Conservation (phyloP, 1,284 basidiomycete species). For the Ganoderma lucidum region DNA sequence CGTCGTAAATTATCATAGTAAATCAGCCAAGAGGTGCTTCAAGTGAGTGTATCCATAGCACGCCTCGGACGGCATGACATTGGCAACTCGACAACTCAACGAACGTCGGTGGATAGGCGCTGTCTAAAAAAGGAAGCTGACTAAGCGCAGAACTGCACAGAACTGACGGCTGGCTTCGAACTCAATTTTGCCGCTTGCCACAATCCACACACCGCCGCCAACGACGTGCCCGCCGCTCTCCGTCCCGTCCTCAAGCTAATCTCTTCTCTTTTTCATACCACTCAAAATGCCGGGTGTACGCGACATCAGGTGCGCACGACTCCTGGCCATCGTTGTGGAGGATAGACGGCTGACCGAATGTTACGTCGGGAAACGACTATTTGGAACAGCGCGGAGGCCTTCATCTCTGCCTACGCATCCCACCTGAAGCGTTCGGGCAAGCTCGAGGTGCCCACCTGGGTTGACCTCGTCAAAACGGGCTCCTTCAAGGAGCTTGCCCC, state of each 20-base stretch:
- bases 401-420: slow-evolving; percentile 91
- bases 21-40: no score
- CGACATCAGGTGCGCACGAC: slow-evolving; percentile 79
- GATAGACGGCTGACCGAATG: background rate
- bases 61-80: no score
- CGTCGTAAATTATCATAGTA: no score
- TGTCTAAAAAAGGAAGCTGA: slow-evolving; percentile 27
- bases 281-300: slow-evolving; percentile 90
- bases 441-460: slow-evolving; percentile 99
- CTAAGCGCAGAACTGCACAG: slow-evolving; percentile 47
- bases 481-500: slow-evolving; percentile 98
- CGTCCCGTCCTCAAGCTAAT: slow-evolving; percentile 55
- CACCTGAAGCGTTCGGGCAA: slow-evolving; percentile 97
- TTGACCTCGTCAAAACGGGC: slow-evolving; percentile 99
- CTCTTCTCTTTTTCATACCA: slow-evolving; percentile 34
- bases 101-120: background rate
- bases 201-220: slow-evolving; percentile 42
- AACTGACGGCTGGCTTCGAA: slow-evolving; percentile 45
- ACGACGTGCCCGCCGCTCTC: slow-evolving; percentile 52
- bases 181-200: slow-evolving; percentile 47
- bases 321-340: background rate
- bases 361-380: background rate
- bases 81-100: background rate
- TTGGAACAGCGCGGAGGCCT: slow-evolving; percentile 79
- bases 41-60: no score